A percentile compares a stretch with the other conserved stretches of the same genome.
These are phyloP conservation scores for Chalciporus sphaerocephalus DNA, from an alignment of 768 basidiomycete genomes.

Conservation along the genomic window DNA sequence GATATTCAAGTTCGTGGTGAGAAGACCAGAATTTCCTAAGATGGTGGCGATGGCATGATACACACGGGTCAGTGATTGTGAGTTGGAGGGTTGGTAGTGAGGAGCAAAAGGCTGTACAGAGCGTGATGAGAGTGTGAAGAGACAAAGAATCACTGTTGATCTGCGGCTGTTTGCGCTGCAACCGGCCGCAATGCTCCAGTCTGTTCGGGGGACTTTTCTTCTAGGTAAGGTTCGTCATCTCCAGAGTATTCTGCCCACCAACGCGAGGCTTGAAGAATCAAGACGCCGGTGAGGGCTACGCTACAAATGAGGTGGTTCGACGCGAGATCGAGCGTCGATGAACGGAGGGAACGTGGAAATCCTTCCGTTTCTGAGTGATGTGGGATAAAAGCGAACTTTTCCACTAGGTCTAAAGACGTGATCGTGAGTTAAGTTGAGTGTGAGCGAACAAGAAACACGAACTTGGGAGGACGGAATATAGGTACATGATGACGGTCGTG, in stretches of 20 bases:
- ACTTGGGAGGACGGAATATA: slow-evolving; percentile 79
- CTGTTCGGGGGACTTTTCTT: slow-evolving; percentile 28
- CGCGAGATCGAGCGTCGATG: slow-evolving; percentile 70
- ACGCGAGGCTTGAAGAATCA: slow-evolving; percentile 77
- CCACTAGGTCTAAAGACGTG: slow-evolving; percentile 45
- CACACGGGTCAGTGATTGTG: slow-evolving; percentile 1
- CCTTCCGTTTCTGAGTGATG: slow-evolving; percentile 46
- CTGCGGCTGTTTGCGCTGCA: neutral
- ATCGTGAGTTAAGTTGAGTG: slow-evolving; percentile 1
- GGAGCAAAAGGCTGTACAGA: neutral
- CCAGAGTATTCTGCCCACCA: slow-evolving; percentile 76
- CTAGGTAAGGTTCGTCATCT: slow-evolving; percentile 42
- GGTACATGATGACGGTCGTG: slow-evolving; percentile 66
- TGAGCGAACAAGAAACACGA: slow-evolving; percentile 27
- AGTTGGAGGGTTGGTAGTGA: neutral
- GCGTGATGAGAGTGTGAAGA: neutral
- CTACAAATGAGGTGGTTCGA: slow-evolving; percentile 83
- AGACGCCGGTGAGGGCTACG: slow-evolving; percentile 82
- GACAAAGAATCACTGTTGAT: slow-evolving; percentile 9
- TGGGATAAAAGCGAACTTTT: slow-evolving; percentile 58
- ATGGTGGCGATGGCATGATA: slow-evolving; percentile 7
- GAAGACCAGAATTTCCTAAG: neutral
- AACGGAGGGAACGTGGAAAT: slow-evolving; percentile 60
- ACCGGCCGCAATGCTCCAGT: slow-evolving; percentile 9
- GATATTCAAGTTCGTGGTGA: slow-evolving; percentile 17